Evolutionary conservation across 345 rosid genomes (phyloP), one percentile per base, ranked within the genome.

Genomic region (Erodium maritimum): DNA sequence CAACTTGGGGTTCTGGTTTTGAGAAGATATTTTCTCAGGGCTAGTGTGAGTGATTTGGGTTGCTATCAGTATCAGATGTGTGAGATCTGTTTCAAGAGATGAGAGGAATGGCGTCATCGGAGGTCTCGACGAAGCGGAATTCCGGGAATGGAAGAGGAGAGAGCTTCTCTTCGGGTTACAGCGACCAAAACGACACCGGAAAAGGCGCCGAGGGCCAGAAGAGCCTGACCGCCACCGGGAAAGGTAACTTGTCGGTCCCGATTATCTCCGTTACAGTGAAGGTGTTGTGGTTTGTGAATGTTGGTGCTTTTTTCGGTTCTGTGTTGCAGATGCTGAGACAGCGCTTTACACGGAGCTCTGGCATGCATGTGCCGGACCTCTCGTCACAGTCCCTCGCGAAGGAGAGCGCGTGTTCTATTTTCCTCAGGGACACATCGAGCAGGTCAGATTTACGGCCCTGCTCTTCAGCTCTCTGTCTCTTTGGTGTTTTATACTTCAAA

Each of bases 281-380:
- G 0, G 33, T 3, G 12, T 50, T 18, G 11, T 63, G 70, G 13
- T 18, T 20, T 54, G 16, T 16, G 13, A 16, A 33, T 65, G 54
- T 42, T 4, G 34, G 37, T 29, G 37, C 37, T 4, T 29, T 29
- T 6, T 29, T 29, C 9, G 37, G n/a, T n/a, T 25, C 4, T 25
- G 33, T 25, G 33, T 29, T 29, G 37, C 37, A 58, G 95, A 82
- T 72, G 78, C 89, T 12, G 89, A 79, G 42, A 64, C 67, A 57
- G 96, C 84, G 53, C 80, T 86, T 10, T 89, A 77, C 77, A 72
- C 62, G 66, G 97, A 85, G 75, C 83, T 90, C 0, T 90, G 97
- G 97, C 87, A 90, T 65, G 95, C 97, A 5, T 90, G 97, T 69
- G 97, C 97, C 8, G 97, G 97, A 68, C 93, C 91, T 48, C 66